Base-by-base conservation (phyloP, 345 rosid species). In the Eutrema yunnanense region DNA sequence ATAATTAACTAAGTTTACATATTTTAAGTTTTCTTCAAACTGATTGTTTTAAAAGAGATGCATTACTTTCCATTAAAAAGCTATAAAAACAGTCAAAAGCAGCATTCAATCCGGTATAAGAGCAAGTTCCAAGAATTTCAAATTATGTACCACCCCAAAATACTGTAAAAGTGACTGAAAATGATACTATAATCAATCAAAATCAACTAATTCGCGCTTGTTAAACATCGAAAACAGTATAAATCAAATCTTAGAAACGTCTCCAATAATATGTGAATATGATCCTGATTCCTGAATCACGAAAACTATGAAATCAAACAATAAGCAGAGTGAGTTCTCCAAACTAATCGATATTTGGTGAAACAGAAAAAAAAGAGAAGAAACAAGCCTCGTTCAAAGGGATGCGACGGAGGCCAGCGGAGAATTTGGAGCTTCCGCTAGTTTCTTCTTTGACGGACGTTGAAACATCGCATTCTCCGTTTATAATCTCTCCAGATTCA, bases 341-440 rank as follows among this genome's bases (percentile, higher is more conserved):
- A 40, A 47, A 34, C 34, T 46, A 46, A 7, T 41, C n/a, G 36
- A 14, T 16, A 38, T 49, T 57, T 6, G 10, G n/a, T 22, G 22
- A 26, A 44, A 51, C 4, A 34, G 52, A 62, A 42, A 50, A 26
- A 9, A 16, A 6, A 2, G 32, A 40, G 53, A 16, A 36, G 44
- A 66, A 32, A 68, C 70, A 68, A 62, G 42, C 79, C 79, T 75
- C 79, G 12, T 75, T 62, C 44, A 75, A 75, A 68, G 79, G 69
- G 64, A 75, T 75, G 51, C 79, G 79, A 54, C 79, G 74, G 70
- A 75, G 74, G 53, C 69, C 42, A 61, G 69, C 58, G 2, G 62
- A 75, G 52, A 75, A 53, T 54, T 68, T 69, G 64, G 69, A 5
- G 43, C 5, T 36, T 64, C 44, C 64, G 41, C 43, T 67, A 67